These are phyloP conservation scores for Yamadazyma oceani DNA, from an alignment of 1,139 yeast genomes.

Conservation along the genomic window DNA sequence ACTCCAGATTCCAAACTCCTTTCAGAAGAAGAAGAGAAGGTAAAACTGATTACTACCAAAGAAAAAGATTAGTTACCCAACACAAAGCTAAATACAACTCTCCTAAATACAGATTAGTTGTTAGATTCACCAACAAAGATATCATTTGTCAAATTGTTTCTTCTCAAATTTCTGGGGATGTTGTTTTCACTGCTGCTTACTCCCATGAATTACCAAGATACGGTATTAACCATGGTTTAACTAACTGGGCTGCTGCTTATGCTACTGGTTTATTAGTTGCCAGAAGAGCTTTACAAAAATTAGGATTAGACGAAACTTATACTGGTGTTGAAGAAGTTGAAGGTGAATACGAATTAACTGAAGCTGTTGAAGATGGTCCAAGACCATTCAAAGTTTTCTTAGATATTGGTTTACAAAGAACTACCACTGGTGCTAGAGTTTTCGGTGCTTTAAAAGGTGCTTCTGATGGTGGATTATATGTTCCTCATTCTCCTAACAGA, in stretches of 20 bases:
- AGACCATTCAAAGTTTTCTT: constrained; percentile 99
- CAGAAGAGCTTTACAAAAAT: constrained; percentile 98
- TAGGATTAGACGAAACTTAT: constrained; percentile 98
- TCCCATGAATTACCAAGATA: constrained; percentile 97
- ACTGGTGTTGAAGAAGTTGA: constrained; percentile 98
- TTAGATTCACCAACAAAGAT: constrained; percentile 99
- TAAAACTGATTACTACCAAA: constrained; percentile 99
- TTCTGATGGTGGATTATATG: constrained; percentile 99
- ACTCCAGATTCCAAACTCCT: constrained; percentile 99
- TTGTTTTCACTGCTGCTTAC: constrained; percentile 97
- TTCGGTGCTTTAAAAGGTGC: constrained; percentile 99
- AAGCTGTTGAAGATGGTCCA: constrained; percentile 99
- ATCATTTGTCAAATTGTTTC: constrained; percentile 97
- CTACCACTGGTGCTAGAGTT: constrained; percentile 99
- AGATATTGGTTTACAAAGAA: constrained; percentile 99
- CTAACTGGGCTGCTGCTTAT: constrained; percentile 99
- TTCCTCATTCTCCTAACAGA: constrained; percentile 99
- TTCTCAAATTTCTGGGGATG: constrained; percentile 96
- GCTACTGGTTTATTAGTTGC: constrained; percentile 98
- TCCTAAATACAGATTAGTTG: constrained; percentile 99
- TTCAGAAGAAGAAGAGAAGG: constrained; percentile 99
- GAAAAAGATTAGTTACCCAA: constrained; percentile 99
- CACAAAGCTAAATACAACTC: constrained; percentile 99
- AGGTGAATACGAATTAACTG: constrained; percentile 98
- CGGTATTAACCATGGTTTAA: constrained; percentile 98